These are phyloP conservation scores for Phytophthora litchii DNA, from an alignment of 352 stramenopile genomes.

Conservation along the genomic window DNA sequence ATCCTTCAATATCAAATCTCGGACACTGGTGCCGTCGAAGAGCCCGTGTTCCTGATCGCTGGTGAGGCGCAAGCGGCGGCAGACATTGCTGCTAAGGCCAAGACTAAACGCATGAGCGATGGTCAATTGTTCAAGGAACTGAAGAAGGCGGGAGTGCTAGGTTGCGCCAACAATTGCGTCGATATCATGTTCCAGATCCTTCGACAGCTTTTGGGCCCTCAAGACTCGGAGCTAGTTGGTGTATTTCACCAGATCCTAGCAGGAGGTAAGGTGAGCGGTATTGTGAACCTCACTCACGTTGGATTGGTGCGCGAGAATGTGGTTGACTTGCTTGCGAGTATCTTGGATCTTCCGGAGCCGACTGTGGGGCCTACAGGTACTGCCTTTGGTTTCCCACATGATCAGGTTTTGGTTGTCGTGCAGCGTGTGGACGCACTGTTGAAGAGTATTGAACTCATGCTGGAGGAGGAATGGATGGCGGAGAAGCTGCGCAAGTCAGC, in stretches of 20 bases:
- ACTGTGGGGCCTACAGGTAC: slow-evolving; percentile 58
- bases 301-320: slow-evolving; percentile 83
- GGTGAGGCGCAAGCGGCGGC: slow-evolving; percentile 72
- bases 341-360: slow-evolving; percentile 84
- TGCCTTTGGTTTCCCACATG: slow-evolving; percentile 67
- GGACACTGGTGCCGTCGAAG: slow-evolving; percentile 77
- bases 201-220: slow-evolving; percentile 71
- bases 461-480: slow-evolving; percentile 89
- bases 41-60: slow-evolving; percentile 89
- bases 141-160: slow-evolving; percentile 72
- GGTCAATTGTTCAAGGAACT: slow-evolving; percentile 68
- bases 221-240: slow-evolving; percentile 64
- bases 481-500: slow-evolving; percentile 80
- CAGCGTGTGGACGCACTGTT: slow-evolving; percentile 77
- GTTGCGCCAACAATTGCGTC: slow-evolving; percentile 78
- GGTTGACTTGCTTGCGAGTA: slow-evolving; percentile 82
- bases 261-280: slow-evolving; percentile 48
- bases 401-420: slow-evolving; percentile 79
- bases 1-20: slow-evolving; percentile 92
- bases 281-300: slow-evolving; percentile 79
- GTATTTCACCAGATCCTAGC: slow-evolving; percentile 76
- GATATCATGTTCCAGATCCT: slow-evolving; percentile 87
- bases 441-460: slow-evolving; percentile 86
- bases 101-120: slow-evolving; percentile 66
- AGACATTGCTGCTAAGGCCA: slow-evolving; percentile 68